phyloP scores from a whole-genome alignment of 805 yeast species.

The Yarrowia sp. region DNA sequence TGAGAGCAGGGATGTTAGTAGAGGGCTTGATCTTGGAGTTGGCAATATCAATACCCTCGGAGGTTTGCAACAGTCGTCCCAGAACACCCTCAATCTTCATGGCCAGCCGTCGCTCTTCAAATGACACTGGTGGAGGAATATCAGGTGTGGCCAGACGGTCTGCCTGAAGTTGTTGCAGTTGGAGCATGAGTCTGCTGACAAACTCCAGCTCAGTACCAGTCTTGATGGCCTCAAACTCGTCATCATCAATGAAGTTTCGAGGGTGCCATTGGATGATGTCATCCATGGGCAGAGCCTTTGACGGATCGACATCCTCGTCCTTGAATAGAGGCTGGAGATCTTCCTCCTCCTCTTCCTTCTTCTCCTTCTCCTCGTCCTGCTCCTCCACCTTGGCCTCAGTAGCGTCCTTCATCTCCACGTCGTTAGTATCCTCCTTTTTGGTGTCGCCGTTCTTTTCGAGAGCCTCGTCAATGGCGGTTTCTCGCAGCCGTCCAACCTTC shows the following conservation, averaged over 20 bases:
- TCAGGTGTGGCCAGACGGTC: conserved; percentile 40
- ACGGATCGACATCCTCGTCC: neutral
- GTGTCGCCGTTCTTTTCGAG: conserved; percentile 27
- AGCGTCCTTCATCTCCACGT: conserved; percentile 27
- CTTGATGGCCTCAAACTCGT: conserved; percentile 49
- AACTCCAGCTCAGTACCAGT: conserved; percentile 44
- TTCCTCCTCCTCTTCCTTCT: conserved; percentile 30
- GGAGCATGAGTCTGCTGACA: conserved; percentile 46
- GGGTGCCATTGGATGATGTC: conserved; percentile 52
- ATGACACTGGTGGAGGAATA: conserved; percentile 29
- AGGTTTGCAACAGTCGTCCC: conserved; percentile 42
- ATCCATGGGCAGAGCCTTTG: conserved; percentile 27
- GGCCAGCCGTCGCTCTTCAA: conserved; percentile 38
- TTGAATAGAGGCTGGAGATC: conserved; percentile 1
- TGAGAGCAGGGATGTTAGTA: conserved; percentile 60
- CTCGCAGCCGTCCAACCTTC: conserved; percentile 29
- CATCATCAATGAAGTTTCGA: conserved; percentile 47
- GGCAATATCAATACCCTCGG: conserved; percentile 4
- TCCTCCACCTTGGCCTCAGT: conserved; percentile 29
- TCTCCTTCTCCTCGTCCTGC: conserved; percentile 28
- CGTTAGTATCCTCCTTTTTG: conserved; percentile 27
- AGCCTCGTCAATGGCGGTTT: neutral
- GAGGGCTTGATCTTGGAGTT: conserved; percentile 29
- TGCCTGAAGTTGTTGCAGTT: conserved; percentile 51
- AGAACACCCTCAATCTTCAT: conserved; percentile 40